Percentiles rank a stretch among this genome's conserved stretches.
Conservation (phyloP, 352 stramenopile genomes). For the Pythium rhizo-oryzae region DNA sequence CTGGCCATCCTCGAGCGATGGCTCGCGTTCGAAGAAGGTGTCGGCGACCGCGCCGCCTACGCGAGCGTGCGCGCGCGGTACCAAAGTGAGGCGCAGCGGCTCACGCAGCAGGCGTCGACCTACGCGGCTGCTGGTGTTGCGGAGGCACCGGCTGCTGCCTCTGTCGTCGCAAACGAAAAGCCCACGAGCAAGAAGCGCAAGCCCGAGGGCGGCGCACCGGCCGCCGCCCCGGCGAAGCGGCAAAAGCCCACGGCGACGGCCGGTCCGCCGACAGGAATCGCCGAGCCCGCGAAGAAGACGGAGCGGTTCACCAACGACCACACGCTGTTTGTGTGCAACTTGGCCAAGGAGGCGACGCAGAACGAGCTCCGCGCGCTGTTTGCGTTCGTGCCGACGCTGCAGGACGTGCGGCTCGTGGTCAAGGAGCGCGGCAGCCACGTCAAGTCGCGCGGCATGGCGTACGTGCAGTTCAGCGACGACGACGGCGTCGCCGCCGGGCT, state of each 20-base stretch:
- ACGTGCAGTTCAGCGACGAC: conserved; percentile 64
- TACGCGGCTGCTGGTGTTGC: not conserved
- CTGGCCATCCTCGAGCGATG: conserved; percentile 29
- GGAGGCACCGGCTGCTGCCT: not conserved
- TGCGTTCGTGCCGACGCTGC: conserved; percentile 44
- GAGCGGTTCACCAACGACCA: conserved; percentile 55
- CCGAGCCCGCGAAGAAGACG: conserved; percentile 6
- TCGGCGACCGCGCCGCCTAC: conserved; percentile 21
- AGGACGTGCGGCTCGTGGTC: conserved; percentile 64
- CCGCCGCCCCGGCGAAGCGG: not conserved
- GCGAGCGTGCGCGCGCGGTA: conserved; percentile 10
- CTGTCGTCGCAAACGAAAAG: not conserved
- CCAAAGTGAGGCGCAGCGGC: conserved; percentile 4
- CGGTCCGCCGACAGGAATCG: no score
- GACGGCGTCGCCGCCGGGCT: conserved; percentile 42
- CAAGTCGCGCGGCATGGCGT: conserved; percentile 78
- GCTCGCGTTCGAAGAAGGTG: conserved; percentile 24
- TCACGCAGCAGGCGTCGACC: conserved; percentile 2
- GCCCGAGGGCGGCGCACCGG: not conserved
- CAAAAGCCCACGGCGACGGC: conserved; percentile 4
- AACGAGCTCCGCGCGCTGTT: conserved; percentile 60
- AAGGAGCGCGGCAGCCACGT: conserved; percentile 59
- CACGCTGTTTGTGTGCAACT: conserved; percentile 72
- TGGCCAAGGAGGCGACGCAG: conserved; percentile 59
- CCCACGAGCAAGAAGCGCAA: conserved; percentile 25